These are phyloP conservation scores for Ambrosiella xylebori DNA, from an alignment of 2,329 filamentous ascomycete genomes.

Conservation along the genomic window DNA sequence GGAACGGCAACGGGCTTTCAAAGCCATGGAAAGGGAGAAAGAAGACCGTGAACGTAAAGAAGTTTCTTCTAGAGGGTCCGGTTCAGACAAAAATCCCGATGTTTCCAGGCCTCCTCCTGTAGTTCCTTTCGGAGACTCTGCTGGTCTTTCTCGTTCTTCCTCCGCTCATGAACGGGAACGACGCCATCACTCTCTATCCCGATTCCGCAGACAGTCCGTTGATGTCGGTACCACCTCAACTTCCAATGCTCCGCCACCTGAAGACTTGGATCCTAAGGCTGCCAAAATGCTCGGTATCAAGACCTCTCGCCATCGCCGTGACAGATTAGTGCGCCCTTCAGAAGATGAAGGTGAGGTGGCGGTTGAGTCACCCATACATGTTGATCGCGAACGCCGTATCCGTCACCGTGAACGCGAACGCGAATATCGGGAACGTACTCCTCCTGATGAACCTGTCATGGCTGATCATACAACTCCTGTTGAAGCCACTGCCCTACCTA, in stretches of 20 bases:
- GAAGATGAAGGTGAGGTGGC: conserved; percentile 7
- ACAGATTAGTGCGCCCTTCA: conserved; percentile 11
- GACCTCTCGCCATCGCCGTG: conserved; percentile 15
- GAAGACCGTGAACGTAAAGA: conserved; percentile 28
- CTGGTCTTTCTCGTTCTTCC: conserved; percentile 47
- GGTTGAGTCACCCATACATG: conserved; percentile 7
- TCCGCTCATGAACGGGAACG: conserved; percentile 42
- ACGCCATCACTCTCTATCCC: conserved; percentile 35
- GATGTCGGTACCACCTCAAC: conserved; percentile 26
- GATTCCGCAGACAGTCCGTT: conserved; percentile 51
- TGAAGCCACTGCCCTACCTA: background rate
- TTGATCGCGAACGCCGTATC: background rate
- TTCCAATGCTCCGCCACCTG: background rate
- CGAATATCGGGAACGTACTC: conserved; percentile 3
- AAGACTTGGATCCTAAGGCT: conserved; percentile 39
- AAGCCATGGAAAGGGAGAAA: conserved; percentile 43
- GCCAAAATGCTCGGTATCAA: conserved; percentile 55
- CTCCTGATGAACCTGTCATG: background rate
- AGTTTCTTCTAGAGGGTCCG: conserved; percentile 12
- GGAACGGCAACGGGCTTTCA: conserved; percentile 7
- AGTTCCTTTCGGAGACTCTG: conserved; percentile 25
- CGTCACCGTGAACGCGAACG: conserved; percentile 4
- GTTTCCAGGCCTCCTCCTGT: conserved; percentile 37
- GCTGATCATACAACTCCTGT: background rate
- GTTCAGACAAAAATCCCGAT: conserved; percentile 22